phyloP scores from a whole-genome alignment of 2,329 filamentous ascomycete genomes.

The Microcyclosporella mali region DNA sequence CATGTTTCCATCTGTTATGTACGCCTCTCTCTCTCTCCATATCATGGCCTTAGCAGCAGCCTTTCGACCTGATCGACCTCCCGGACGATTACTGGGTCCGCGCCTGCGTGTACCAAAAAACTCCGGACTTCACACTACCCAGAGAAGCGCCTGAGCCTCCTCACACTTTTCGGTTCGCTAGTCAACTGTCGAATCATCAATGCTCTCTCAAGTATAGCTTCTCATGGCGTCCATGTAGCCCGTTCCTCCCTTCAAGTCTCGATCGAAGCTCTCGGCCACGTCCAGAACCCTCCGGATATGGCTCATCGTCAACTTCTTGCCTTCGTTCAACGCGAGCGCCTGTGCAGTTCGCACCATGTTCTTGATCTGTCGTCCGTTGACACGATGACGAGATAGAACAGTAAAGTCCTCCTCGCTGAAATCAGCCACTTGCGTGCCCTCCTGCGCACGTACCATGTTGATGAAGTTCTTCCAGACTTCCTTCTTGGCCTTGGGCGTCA shows the following conservation, averaged over 20 bases:
- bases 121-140: not conserved
- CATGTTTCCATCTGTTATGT: too few species aligned
- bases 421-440: slow-evolving; percentile 53
- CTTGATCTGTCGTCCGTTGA: slow-evolving; percentile 75
- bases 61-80: too few species aligned
- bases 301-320: slow-evolving; percentile 64
- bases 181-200: not conserved
- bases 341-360: slow-evolving; percentile 80
- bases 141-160: not conserved
- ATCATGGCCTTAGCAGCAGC: too few species aligned
- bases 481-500: slow-evolving; percentile 66
- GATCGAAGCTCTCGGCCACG: slow-evolving; percentile 74
- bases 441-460: slow-evolving; percentile 60
- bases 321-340: slow-evolving; percentile 71
- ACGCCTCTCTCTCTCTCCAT: too few species aligned
- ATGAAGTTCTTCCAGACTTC: slow-evolving; percentile 82
- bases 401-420: slow-evolving; percentile 65
- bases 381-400: slow-evolving; percentile 58
- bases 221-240: slow-evolving; percentile 81
- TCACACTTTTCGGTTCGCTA: not conserved
- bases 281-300: slow-evolving; percentile 80
- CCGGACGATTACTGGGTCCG: too few species aligned
- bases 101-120: not conserved
- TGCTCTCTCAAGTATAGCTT: slow-evolving; percentile 53
- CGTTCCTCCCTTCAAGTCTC: slow-evolving; percentile 72